Conservation (phyloP, 495 filamentous ascomycete genomes). For the Xylaria palmicola region DNA sequence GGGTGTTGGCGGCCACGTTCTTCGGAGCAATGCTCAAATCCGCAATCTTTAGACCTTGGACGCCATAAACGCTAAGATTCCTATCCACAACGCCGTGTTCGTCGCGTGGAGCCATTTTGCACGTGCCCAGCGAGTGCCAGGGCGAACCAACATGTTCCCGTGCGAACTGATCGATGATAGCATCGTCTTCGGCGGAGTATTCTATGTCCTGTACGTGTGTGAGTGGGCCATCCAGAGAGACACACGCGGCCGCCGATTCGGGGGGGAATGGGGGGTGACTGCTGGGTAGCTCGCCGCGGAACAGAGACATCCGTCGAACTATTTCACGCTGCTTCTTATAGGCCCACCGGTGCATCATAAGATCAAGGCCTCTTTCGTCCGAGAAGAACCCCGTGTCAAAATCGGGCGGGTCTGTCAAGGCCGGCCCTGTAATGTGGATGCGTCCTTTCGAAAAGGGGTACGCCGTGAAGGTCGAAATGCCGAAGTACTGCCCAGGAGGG, state of each 20-base stretch:
- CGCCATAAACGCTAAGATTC: constrained; percentile 45
- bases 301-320: constrained; percentile 46
- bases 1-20: constrained; percentile 59
- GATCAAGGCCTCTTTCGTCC: constrained; percentile 35
- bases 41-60: constrained; percentile 43
- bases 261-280: constrained; percentile 49
- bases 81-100: constrained; percentile 46
- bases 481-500: constrained; percentile 35
- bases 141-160: constrained; percentile 40
- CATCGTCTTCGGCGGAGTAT: constrained; percentile 50
- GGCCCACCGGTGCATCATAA: constrained; percentile 44
- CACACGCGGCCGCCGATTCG: constrained; percentile 32
- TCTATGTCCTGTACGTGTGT: constrained; percentile 23
- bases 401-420: constrained; percentile 24
- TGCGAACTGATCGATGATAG: constrained; percentile 41
- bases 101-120: constrained; percentile 38
- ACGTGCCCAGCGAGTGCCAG: constrained; percentile 51
- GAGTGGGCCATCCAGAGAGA: not conserved
- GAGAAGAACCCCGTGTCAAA: constrained; percentile 45
- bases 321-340: constrained; percentile 57
- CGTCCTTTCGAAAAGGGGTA: constrained; percentile 55
- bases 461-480: constrained; percentile 34
- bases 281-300: constrained; percentile 47
- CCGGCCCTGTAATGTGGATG: constrained; percentile 44
- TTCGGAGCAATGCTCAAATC: constrained; percentile 50